Conservation (phyloP, 2,329 filamentous ascomycete species). For the Fusarium siculi region DNA sequence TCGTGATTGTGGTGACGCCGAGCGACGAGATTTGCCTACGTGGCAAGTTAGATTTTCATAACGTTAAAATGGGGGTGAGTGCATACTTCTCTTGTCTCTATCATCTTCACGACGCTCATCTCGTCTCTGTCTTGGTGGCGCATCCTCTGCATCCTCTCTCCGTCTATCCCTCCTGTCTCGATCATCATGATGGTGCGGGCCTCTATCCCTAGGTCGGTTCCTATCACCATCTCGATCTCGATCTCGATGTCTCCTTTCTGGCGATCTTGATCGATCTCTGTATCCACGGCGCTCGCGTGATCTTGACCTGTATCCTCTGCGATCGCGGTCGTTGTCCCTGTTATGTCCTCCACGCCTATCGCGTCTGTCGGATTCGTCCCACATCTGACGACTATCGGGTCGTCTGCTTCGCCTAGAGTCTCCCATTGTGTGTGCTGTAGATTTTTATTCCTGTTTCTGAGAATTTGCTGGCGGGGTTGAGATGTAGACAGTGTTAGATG, state of each 20-base stretch:
- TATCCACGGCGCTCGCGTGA: constrained; percentile 49
- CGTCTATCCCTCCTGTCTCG: constrained; percentile 37
- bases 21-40: constrained; percentile 48
- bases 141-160: constrained; percentile 43
- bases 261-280: constrained; percentile 53
- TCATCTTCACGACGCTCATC: constrained; percentile 44
- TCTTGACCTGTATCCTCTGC: constrained; percentile 49
- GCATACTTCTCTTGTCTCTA: constrained; percentile 41
- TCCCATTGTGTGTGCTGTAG: constrained; percentile 40
- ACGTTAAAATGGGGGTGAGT: background rate
- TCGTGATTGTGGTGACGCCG: constrained; percentile 50
- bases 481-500: background rate
- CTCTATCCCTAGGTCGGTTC: constrained; percentile 47
- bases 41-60: constrained; percentile 7
- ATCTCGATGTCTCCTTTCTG: constrained; percentile 50
- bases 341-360: constrained; percentile 47
- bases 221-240: constrained; percentile 55
- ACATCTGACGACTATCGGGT: constrained; percentile 68
- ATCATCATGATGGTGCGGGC: constrained; percentile 45
- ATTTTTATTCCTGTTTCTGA: background rate
- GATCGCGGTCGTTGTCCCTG: constrained; percentile 47
- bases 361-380: constrained; percentile 64
- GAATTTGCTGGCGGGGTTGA: background rate
- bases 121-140: constrained; percentile 26
- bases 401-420: constrained; percentile 50